Conservation (phyloP, 2,329 filamentous ascomycete genomes). For the Emergomyces africanus region DNA sequence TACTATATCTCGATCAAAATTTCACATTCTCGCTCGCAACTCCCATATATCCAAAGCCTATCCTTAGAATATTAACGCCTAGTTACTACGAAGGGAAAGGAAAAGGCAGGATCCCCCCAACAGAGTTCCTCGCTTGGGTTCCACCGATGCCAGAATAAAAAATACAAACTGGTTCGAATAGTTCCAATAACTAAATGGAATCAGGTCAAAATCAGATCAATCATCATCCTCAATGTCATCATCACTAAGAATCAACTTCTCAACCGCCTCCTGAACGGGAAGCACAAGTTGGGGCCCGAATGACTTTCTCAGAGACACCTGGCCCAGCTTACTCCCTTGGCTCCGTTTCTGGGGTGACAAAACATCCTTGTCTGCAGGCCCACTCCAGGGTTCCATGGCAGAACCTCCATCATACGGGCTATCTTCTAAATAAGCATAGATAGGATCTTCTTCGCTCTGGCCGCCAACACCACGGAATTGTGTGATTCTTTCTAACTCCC, state of each 20-base stretch:
- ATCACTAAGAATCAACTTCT: constrained; percentile 62
- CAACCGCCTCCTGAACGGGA: constrained; percentile 38
- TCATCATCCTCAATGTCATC: constrained; percentile 68
- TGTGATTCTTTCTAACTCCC: constrained; percentile 55
- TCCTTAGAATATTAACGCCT: not conserved
- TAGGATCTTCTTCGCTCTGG: constrained; percentile 31
- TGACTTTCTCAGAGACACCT: constrained; percentile 13
- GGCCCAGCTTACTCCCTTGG: constrained; percentile 8
- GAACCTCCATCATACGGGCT: not conserved
- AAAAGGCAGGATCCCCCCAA: not conserved
- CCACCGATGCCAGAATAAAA: not conserved
- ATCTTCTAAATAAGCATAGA: constrained; percentile 25
- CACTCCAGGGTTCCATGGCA: constrained; percentile 10
- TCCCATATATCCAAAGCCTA: not conserved
- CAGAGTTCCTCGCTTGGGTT: not conserved
- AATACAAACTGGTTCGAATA: not conserved
- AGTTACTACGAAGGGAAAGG: not conserved
- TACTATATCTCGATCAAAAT: not conserved
- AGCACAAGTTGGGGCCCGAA: constrained; percentile 15
- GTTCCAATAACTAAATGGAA: not conserved
- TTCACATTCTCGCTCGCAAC: not conserved
- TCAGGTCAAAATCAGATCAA: not conserved
- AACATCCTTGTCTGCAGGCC: constrained; percentile 4
- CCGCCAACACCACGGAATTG: constrained; percentile 48
- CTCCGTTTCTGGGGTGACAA: constrained; percentile 4